phyloP scores from a whole-genome alignment of 2,329 filamentous ascomycete genomes.

The Pseudocercospora pini-densiflorae region DNA sequence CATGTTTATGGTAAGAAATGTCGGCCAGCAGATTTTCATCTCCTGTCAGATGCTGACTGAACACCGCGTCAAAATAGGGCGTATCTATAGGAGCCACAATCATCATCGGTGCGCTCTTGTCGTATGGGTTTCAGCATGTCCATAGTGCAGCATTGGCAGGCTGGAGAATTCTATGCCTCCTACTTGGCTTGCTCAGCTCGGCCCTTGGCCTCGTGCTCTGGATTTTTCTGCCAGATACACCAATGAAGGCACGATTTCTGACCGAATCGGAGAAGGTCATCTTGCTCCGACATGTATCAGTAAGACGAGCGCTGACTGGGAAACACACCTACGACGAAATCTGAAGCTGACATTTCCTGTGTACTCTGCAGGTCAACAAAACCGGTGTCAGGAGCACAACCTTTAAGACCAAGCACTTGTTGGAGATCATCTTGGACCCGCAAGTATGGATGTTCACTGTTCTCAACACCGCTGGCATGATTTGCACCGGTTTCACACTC shows the following conservation, averaged over 20 bases:
- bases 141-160: constrained; percentile 6
- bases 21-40: not conserved
- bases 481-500: constrained; percentile 14
- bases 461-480: constrained; percentile 7
- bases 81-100: constrained; percentile 9
- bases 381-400: not conserved
- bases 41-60: not conserved
- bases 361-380: not conserved
- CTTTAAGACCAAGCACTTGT: constrained; percentile 4
- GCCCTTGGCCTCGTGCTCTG: not conserved
- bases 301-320: not conserved
- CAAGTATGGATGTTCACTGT: constrained; percentile 11
- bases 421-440: constrained; percentile 2
- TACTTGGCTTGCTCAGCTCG: constrained; percentile 9
- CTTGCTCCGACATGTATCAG: constrained; percentile 1
- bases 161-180: constrained; percentile 4
- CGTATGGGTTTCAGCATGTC: constrained; percentile 10
- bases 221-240: constrained; percentile 1
- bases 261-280: constrained; percentile 1
- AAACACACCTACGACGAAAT: not conserved
- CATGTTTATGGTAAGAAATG: not conserved
- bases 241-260: constrained; percentile 1
- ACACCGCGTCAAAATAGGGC: not conserved
- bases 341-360: not conserved
- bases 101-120: constrained; percentile 1